phyloP scores from a whole-genome alignment of 441 rosid species.

The Breynia disticha region DNA sequence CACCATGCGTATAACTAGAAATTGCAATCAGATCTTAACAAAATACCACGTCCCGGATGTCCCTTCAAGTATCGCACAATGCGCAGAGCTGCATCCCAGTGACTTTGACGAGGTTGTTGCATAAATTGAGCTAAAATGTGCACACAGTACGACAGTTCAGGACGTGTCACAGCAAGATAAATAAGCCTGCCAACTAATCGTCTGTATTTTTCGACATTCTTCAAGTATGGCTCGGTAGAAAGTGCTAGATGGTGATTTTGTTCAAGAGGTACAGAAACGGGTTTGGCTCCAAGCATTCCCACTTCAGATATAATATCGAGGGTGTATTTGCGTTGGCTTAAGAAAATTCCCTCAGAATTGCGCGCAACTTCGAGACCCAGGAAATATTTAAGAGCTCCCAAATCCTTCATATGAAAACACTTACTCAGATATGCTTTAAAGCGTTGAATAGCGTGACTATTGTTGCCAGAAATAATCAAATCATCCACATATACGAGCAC shows the following conservation, averaged over 20 bases:
- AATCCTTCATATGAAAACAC: too few relatives aligned
- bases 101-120: neutral
- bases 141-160: too few relatives aligned
- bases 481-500: too few relatives aligned
- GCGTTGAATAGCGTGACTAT: neutral
- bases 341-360: too few relatives aligned
- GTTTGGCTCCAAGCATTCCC: neutral
- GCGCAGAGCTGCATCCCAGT: too few relatives aligned
- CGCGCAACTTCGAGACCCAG: neutral
- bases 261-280: neutral
- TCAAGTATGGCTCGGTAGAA: neutral
- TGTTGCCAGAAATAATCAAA: conserved; percentile 2
- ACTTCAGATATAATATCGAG: neutral
- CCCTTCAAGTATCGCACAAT: too few relatives aligned
- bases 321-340: neutral
- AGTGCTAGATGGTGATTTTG: neutral
- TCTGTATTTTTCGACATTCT: neutral
- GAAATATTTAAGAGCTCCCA: too few relatives aligned
- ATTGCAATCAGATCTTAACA: too few relatives aligned
- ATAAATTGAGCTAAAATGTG: conserved; percentile 8
- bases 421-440: neutral
- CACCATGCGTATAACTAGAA: too few relatives aligned
- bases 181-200: too few relatives aligned
- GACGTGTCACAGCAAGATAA: too few relatives aligned
- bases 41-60: too few relatives aligned